A percentile compares a stretch with the other conserved stretches of the same genome.
Evolutionary conservation across 2,329 filamentous ascomycete genomes (phyloP).

Genomic region (Lecanicillium sp.): DNA sequence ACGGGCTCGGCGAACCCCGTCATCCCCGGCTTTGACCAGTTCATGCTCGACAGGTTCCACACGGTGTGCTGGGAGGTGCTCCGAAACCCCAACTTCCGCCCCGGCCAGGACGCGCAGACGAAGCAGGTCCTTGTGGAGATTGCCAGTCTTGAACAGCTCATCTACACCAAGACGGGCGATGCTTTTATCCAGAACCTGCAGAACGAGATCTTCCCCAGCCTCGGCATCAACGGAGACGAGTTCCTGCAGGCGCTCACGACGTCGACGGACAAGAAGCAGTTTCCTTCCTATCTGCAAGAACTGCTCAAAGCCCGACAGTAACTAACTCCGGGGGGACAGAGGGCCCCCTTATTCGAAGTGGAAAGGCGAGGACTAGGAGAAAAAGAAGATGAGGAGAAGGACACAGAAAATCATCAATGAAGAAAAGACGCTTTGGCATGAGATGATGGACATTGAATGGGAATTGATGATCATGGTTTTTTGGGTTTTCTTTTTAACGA

Average conservation of each 20-base stretch:
- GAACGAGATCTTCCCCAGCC: slow-evolving; percentile 54
- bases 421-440: background rate
- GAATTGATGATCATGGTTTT: background rate
- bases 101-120: slow-evolving; percentile 75
- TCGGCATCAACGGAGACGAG: slow-evolving; percentile 57
- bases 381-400: background rate
- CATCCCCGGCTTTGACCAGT: slow-evolving; percentile 85
- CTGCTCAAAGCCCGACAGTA: slow-evolving; percentile 44
- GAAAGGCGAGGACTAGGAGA: background rate
- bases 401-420: background rate
- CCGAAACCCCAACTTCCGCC: slow-evolving; percentile 70
- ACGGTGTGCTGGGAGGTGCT: slow-evolving; percentile 86
- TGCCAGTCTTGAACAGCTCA: slow-evolving; percentile 77
- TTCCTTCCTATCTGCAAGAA: slow-evolving; percentile 58
- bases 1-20: slow-evolving; percentile 46
- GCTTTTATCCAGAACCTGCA: slow-evolving; percentile 68
- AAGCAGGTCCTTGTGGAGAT: slow-evolving; percentile 85
- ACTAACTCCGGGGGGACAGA: too few relatives aligned
- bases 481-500: background rate
- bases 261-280: slow-evolving; percentile 52
- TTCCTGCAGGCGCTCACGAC: slow-evolving; percentile 55
- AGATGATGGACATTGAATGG: background rate
- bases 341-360: too few relatives aligned
- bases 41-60: slow-evolving; percentile 85
- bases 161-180: slow-evolving; percentile 84